These are phyloP conservation scores for Serendipita sp. DNA, from an alignment of 768 basidiomycete genomes.

Conservation along the genomic window DNA sequence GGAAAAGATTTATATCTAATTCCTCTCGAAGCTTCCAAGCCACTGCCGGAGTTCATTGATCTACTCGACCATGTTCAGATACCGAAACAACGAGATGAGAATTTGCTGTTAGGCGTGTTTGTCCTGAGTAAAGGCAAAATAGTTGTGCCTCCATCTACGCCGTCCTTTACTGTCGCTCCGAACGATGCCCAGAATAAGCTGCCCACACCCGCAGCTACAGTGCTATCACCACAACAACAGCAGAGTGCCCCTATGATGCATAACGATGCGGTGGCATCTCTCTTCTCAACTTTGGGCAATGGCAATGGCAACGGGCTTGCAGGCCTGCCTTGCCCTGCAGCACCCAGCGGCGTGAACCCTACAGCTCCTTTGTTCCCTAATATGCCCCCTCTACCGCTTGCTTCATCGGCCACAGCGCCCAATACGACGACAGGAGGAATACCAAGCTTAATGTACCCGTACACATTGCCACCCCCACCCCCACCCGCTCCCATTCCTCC, in stretches of 20 bases:
- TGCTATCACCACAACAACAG: not conserved
- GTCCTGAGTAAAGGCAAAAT: slow-evolving; percentile 72
- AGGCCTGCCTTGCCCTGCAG: not conserved
- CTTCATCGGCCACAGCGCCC: not conserved
- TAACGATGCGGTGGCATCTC: not conserved
- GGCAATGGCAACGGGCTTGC: not conserved
- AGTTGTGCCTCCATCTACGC: slow-evolving; percentile 17
- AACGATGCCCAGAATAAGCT: not conserved
- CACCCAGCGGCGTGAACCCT: slow-evolving; percentile 16
- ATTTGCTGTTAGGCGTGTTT: slow-evolving; percentile 70
- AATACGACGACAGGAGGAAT: not conserved
- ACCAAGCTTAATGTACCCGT: not conserved
- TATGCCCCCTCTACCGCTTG: not conserved
- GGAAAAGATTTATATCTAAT: slow-evolving; percentile 81
- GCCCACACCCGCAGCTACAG: not conserved
- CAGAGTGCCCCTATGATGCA: not conserved
- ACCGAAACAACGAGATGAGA: slow-evolving; percentile 41
- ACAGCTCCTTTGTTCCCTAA: slow-evolving; percentile 12
- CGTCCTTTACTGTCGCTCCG: not conserved
- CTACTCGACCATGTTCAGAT: slow-evolving; percentile 60
- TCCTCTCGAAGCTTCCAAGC: slow-evolving; percentile 46
- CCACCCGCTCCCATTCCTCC: slow-evolving; percentile 13
- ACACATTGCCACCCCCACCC: not conserved
- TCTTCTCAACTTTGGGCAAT: slow-evolving; percentile 2
- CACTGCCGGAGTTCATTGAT: slow-evolving; percentile 74